These are phyloP conservation scores for Trifolium repens DNA, from an alignment of 306 rosid species.

Conservation along the genomic window DNA sequence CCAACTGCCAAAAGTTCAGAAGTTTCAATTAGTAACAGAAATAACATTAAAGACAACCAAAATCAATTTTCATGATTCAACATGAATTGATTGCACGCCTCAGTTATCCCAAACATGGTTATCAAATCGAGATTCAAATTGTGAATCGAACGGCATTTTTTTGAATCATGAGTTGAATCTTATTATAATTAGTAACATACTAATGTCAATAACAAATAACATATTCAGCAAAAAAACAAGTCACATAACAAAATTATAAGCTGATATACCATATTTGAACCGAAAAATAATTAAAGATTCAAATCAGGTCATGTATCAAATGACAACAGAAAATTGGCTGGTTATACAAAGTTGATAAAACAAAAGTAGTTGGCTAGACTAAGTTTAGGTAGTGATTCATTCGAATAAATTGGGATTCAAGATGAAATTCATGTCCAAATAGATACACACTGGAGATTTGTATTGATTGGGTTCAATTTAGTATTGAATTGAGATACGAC, in stretches of 20 bases:
- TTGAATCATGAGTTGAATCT: no score
- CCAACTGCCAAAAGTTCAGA: slow-evolving; percentile 66
- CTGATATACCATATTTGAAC: no score
- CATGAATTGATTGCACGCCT: background rate
- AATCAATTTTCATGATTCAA: background rate
- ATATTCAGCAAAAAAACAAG: background rate
- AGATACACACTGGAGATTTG: background rate
- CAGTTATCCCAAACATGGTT: slow-evolving; percentile 3
- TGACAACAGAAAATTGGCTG: background rate
- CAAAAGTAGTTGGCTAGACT: background rate
- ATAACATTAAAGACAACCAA: background rate
- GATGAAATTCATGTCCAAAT: background rate
- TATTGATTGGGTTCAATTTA: background rate
- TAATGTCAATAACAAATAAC: background rate
- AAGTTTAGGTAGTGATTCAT: background rate
- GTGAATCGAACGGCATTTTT: background rate
- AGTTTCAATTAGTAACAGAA: slow-evolving; percentile 27
- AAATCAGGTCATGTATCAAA: background rate
- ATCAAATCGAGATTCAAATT: no score
- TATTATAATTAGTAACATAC: no score
- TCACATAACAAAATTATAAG: no score
- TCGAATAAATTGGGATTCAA: background rate
- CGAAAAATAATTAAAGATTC: no score
- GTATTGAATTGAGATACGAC: background rate
- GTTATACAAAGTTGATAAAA: background rate